Evolutionary conservation across 139 green algal species (phyloP), one percentile per base, ranked within the genome.

Genomic region (Limnomonas spitsbergensis): DNA sequence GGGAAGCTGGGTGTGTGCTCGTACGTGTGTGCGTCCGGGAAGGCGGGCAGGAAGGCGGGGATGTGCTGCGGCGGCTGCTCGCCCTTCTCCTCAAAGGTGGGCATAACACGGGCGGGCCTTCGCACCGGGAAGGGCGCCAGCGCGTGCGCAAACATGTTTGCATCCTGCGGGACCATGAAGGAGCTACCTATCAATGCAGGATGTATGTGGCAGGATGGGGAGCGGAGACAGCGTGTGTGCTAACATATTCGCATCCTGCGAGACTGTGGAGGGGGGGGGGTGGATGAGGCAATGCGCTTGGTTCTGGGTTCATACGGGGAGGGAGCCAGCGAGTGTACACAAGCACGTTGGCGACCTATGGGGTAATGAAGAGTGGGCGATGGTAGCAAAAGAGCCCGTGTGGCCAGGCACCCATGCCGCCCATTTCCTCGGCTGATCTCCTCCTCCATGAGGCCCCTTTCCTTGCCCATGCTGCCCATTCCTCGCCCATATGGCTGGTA

Each of bases 11-110:
- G 72, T 6, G 82, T 88, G 38, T 84, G 81, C 69, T 84, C 73
- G 61, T 91, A 92, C 0, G 93, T 98, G 87, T 97, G 93, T 34
- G 81, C 69, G 84, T 97, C 94, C 20, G 93, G 94, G 34, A 97
- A 91, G 3, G 94, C 91, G 0, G 94, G 93, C 37, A 97, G 75
- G 76, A 91, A 97, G 39, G 77, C 66, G 0, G 91, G 94, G 4
- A 97, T 88, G 79, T 95, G 88, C 0, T 81, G 34, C 0, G 90
- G 87, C 0, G 92, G 85, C 29, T 79, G 69, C 78, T 95, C 86
- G 37, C 83, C 35, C 4, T 79, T 78, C 7, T 91, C 87, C 14
- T 77, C 73, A 83, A 92, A 96, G 0, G 84, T 90, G 39, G 91
- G 88, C 32, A 84, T 38, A 2, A 69, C 29, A 0, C 74, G 74